Conservation (phyloP, 1,284 basidiomycete species). For the Marasmius tenuissimus region DNA sequence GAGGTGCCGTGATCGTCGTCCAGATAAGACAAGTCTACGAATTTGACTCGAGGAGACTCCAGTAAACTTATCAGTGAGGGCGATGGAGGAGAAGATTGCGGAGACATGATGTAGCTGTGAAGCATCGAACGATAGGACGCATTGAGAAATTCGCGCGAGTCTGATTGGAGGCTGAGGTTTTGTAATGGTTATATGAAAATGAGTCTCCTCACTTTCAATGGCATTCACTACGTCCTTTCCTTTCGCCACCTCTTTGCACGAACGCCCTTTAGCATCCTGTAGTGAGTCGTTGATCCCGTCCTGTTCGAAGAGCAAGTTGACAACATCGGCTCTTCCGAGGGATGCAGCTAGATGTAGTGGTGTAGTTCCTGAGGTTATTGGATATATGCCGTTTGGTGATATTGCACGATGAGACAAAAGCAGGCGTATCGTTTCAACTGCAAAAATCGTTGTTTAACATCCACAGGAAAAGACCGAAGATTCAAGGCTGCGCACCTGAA, state of each 20-base stretch:
- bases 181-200: neutral
- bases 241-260: slow-evolving; percentile 75
- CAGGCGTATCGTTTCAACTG: slow-evolving; percentile 66
- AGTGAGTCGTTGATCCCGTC: slow-evolving; percentile 81
- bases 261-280: slow-evolving; percentile 69
- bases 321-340: slow-evolving; percentile 78
- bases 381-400: slow-evolving; percentile 74
- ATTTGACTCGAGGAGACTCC: slow-evolving; percentile 59
- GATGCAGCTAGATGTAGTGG: slow-evolving; percentile 87
- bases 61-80: slow-evolving; percentile 55
- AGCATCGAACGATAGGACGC: slow-evolving; percentile 76
- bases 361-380: slow-evolving; percentile 73
- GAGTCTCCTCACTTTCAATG: slow-evolving; percentile 62
- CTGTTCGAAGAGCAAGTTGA: slow-evolving; percentile 74
- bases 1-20: slow-evolving; percentile 80
- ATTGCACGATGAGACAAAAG: slow-evolving; percentile 75
- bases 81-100: slow-evolving; percentile 44
- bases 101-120: slow-evolving; percentile 71
- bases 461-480: neutral
- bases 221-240: slow-evolving; percentile 71
- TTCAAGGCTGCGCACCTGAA: slow-evolving; percentile 52
- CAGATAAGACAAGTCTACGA: slow-evolving; percentile 68
- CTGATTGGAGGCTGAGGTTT: slow-evolving; percentile 36
- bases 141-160: slow-evolving; percentile 80
- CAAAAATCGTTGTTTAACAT: slow-evolving; percentile 1